A percentile compares a stretch with the other conserved stretches of the same genome.
phyloP scores from a whole-genome alignment of 2,329 filamentous ascomycete species.

The Helotiales sp. region DNA sequence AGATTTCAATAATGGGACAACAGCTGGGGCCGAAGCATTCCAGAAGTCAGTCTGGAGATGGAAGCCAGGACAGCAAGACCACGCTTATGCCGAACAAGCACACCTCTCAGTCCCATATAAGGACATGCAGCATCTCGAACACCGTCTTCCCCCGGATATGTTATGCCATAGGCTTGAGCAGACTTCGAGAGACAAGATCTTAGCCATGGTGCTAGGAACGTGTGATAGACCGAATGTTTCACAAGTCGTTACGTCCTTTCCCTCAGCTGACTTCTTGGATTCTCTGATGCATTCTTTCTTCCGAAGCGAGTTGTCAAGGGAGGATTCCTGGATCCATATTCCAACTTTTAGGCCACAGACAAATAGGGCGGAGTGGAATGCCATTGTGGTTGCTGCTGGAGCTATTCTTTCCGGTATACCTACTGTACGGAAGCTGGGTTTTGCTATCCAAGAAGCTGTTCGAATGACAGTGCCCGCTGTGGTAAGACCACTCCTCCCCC shows the following conservation, averaged over 20 bases:
- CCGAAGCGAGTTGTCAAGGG: conserved; percentile 1
- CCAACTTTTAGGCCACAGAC: conserved; percentile 14
- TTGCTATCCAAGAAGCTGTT: conserved; percentile 28
- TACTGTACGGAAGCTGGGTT: conserved; percentile 25
- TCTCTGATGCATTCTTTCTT: conserved; percentile 24
- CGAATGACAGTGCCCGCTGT: conserved; percentile 12
- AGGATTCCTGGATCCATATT: conserved; percentile 25
- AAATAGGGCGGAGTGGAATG: conserved; percentile 15
- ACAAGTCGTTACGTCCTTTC: conserved; percentile 20
- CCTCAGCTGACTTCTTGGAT: conserved; percentile 22
- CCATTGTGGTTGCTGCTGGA: conserved; percentile 18
- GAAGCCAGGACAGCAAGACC: conserved; percentile 11
- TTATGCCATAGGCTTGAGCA: conserved; percentile 11
- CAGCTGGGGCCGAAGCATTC: conserved; percentile 15
- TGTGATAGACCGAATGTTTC: background rate
- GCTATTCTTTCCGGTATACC: conserved; percentile 14
- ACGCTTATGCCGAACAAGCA: conserved; percentile 7
- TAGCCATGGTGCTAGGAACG: conserved; percentile 23
- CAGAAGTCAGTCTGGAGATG: conserved; percentile 19
- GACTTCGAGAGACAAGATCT: conserved; percentile 21
- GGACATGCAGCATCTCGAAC: background rate
- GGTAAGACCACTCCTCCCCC: background rate
- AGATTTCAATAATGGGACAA: conserved; percentile 3
- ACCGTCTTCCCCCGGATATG: background rate
- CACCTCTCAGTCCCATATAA: conserved; percentile 11